A percentile compares a stretch with the other conserved stretches of the same genome.
Evolutionary conservation across 2,329 filamentous ascomycete species (phyloP).

Genomic region (Lanzia echinophila): DNA sequence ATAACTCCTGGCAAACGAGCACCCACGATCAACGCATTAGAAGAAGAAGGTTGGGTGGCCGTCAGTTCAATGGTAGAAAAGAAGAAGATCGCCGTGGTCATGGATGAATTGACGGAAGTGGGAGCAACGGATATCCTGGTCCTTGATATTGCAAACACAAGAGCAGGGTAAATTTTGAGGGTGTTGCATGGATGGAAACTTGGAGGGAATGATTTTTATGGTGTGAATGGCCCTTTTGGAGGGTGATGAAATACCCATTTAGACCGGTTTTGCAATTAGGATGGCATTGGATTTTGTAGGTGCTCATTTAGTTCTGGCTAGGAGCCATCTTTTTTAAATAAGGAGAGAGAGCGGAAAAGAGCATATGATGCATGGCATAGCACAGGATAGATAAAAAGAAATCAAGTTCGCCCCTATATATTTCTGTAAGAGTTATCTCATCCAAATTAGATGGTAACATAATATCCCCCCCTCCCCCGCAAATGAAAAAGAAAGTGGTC

Average conservation of each 20-base stretch:
- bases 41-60: constrained; percentile 89
- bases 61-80: constrained; percentile 71
- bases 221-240: too few relatives aligned
- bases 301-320: too few relatives aligned
- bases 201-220: too few relatives aligned
- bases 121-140: constrained; percentile 32
- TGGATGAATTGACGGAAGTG: constrained; percentile 30
- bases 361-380: background rate
- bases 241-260: too few relatives aligned
- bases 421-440: too few relatives aligned
- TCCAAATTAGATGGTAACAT: too few relatives aligned
- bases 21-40: constrained; percentile 82
- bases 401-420: background rate
- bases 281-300: background rate
- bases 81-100: constrained; percentile 31
- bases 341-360: background rate
- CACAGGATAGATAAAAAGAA: background rate
- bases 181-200: background rate
- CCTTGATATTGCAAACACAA: constrained; percentile 30
- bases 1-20: constrained; percentile 93
- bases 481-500: too few relatives aligned
- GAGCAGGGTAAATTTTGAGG: constrained; percentile 17
- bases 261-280: background rate
- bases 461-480: too few relatives aligned
- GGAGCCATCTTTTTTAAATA: too few relatives aligned